Conservation (phyloP, 2,329 filamentous ascomycete species). For the Emergomyces africanus region DNA sequence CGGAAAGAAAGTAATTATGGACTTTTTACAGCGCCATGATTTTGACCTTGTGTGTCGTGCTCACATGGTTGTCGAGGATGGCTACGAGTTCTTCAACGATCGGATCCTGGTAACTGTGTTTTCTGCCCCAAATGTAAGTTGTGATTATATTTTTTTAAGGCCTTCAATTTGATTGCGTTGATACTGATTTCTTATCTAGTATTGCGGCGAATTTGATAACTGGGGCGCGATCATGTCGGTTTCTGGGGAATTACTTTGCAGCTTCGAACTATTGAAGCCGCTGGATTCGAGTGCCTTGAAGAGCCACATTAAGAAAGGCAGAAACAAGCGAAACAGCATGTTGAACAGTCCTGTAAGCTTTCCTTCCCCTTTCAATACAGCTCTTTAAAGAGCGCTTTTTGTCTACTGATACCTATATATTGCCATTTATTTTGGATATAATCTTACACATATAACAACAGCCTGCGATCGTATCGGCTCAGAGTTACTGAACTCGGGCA, state of each 20-base stretch:
- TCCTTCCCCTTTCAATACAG: constrained; percentile 27
- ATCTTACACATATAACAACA: constrained; percentile 16
- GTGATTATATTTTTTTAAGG: not conserved
- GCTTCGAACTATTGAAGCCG: constrained; percentile 92
- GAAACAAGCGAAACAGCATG: constrained; percentile 89
- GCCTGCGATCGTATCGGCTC: constrained; percentile 33
- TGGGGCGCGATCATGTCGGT: constrained; percentile 99
- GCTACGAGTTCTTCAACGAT: constrained; percentile 98
- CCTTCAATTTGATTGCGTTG: constrained; percentile 14
- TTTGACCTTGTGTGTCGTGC: constrained; percentile 95
- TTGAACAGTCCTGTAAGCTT: constrained; percentile 83
- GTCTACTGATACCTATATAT: constrained; percentile 2
- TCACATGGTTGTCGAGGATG: constrained; percentile 98
- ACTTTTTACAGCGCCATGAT: constrained; percentile 87
- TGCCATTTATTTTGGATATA: constrained; percentile 5
- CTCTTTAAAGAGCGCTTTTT: constrained; percentile 11
- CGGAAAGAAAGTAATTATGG: constrained; percentile 93
- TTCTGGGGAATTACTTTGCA: constrained; percentile 82
- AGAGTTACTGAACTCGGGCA: constrained; percentile 27
- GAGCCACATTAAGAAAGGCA: constrained; percentile 96
- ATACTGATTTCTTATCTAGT: constrained; percentile 40
- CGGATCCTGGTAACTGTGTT: constrained; percentile 92
- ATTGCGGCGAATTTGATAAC: constrained; percentile 98
- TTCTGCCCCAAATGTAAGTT: constrained; percentile 82
- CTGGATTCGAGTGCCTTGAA: constrained; percentile 92